Evolutionary conservation across 2,329 filamentous ascomycete genomes (phyloP).

Genomic region (Sphaceloma murrayae): DNA sequence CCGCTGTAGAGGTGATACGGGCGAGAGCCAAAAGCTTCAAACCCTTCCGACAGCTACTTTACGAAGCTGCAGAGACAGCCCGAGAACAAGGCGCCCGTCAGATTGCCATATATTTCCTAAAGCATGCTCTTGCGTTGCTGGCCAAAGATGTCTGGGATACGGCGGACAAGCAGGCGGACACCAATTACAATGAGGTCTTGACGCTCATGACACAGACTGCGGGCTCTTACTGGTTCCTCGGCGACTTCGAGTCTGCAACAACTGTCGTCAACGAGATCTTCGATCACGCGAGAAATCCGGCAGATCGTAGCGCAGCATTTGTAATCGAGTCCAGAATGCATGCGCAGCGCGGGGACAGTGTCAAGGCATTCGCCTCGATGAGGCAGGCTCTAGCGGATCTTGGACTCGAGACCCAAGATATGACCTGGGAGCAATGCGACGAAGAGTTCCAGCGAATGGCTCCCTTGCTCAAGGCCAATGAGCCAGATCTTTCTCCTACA

Average conservation of each 20-base stretch:
- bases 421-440: constrained; percentile 70
- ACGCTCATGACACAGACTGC: constrained; percentile 68
- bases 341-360: constrained; percentile 62
- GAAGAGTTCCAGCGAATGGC: constrained; percentile 51
- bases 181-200: constrained; percentile 77
- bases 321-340: constrained; percentile 73
- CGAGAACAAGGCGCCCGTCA: constrained; percentile 73
- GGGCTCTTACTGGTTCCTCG: constrained; percentile 74
- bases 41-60: constrained; percentile 62
- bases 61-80: constrained; percentile 67
- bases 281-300: constrained; percentile 55
- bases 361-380: constrained; percentile 58
- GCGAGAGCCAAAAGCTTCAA: constrained; percentile 41
- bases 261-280: constrained; percentile 62
- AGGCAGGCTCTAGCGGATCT: constrained; percentile 62
- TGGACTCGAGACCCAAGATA: constrained; percentile 54
- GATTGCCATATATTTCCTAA: constrained; percentile 75
- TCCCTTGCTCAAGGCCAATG: constrained; percentile 30
- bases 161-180: constrained; percentile 48
- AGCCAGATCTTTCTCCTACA: constrained; percentile 39
- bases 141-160: constrained; percentile 72
- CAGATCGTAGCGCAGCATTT: constrained; percentile 76
- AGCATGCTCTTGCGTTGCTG: constrained; percentile 64
- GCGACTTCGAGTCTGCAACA: constrained; percentile 58
- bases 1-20: constrained; percentile 66